Evolutionary conservation across 164 flowering plant species (phyloP), one percentile per base, ranked within the genome.

Genomic region (Stephania yunnanensis): DNA sequence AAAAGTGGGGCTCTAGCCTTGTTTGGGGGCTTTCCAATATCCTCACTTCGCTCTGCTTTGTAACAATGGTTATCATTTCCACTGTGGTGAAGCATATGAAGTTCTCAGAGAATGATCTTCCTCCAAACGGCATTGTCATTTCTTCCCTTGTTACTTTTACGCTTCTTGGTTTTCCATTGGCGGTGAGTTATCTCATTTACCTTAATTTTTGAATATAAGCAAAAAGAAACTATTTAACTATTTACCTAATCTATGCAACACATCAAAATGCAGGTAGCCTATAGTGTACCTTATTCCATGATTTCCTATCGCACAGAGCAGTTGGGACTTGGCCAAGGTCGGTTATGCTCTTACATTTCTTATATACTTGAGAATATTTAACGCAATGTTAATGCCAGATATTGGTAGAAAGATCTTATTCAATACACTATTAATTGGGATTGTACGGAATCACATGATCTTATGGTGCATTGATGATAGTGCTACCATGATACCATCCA

Each of bases 291-390:
- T 17, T 96, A 92, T 89, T 98, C 99, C 46, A 81, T 96, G 86
- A 76, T 92, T 71, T 85, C 99, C 58, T 71, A 90, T 58, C 88
- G 92, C 17, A 87, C 92, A 61, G 97, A 89, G 79, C 80, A 97
- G 46, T 79, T 96, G 75, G 97, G 95, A 67, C 93, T 96, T 71
- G 99, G 99, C 58, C 99, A 96, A 91, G 99, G 99, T 95, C 67
- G 68, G 82, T 50, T 13, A 64, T 19, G 30, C 10, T 63, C 46
- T 72, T 46, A 36, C 36, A 75, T 22, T 71, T 58, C 55, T 75
- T 42, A n/a, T 36, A 9, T 50, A 10, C 22, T 20, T 72, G 31
- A 8, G 71, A 53, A 67, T 69, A 46, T 29, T 25, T 50, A 50
- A 50, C 55, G 6, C 15, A 1, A 13, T 50, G 15, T 50, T 13